Evolutionary conservation across 31 red algal genomes (phyloP), one percentile per base, ranked within the genome.

Genomic region (Odonthalia washingtoniensis): DNA sequence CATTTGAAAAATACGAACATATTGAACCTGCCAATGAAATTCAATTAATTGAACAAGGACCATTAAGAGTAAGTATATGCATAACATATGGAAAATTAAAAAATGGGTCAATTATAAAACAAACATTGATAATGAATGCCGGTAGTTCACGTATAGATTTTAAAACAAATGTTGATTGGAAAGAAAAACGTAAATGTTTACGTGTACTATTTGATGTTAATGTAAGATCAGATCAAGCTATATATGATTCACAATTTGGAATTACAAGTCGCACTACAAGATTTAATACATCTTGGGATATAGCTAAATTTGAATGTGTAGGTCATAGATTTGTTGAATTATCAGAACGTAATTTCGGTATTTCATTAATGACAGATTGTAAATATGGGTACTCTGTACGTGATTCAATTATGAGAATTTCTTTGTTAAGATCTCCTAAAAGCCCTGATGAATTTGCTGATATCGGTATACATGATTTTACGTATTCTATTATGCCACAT

Each of bases 371-470:
- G 31, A 92, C 80, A 31, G 87, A 96, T 83, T 89, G 90, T 70
- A 91, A 92, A 77, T 96, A 96, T 65, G 95, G 95, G n/a, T 94
- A 94, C 64, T 89, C 84, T 49, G 91, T 90, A 30, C 63, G 81
- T 4, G 87, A 77, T 53, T 83, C 69, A 17, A 86, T 65, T 27
- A 85, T 96, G 82, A 34, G 95, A 70, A 65, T 96, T 16, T 84
- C 89, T 4, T 53, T 96, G 26, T 75, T 96, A 31, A 81, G 95
- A 0, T 77, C 90, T 4, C 63, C 95, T 36, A 91, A 92, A 41
- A 85, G 86, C 31, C 95, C 95, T 9, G 95, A 96, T 65, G 77
- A 87, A 43, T 39, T 64, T 37, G 77, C 83, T 46, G 95, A 96
- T 68, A 89, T 93, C 6, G 95, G 95, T 4, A 17, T 46, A 3